These are phyloP conservation scores for Mycena crocata DNA, from an alignment of 768 basidiomycete genomes.

Conservation along the genomic window DNA sequence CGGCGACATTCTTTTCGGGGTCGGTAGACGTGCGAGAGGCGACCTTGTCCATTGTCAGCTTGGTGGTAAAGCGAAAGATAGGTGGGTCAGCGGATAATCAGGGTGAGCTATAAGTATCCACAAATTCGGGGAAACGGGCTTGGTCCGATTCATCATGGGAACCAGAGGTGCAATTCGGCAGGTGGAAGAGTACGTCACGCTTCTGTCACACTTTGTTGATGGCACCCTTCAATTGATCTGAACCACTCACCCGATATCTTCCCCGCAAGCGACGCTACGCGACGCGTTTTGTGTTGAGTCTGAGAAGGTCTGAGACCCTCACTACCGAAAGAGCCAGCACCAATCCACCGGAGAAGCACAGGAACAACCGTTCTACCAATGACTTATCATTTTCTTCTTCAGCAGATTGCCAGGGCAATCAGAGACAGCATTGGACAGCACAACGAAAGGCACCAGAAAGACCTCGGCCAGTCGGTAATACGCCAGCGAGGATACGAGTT, in stretches of 20 bases:
- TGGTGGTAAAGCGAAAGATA: conserved; percentile 7
- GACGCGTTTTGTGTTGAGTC: no score
- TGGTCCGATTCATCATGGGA: conserved; percentile 17
- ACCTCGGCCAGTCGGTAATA: neutral
- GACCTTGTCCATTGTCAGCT: conserved; percentile 38
- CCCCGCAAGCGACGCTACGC: neutral
- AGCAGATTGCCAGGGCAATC: neutral
- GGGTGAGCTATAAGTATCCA: conserved; percentile 13
- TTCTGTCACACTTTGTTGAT: conserved; percentile 6
- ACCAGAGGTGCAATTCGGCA: neutral
- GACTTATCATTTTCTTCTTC: neutral
- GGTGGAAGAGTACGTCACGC: neutral
- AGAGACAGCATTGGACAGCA: neutral
- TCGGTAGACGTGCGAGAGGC: conserved; percentile 39
- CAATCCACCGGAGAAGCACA: no score
- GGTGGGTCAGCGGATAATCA: conserved; percentile 3
- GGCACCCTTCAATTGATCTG: neutral
- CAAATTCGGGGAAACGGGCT: conserved; percentile 11
- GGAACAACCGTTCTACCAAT: neutral
- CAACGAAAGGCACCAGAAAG: neutral
- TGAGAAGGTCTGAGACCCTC: no score
- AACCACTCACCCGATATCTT: neutral
- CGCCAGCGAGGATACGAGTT: neutral
- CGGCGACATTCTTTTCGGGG: conserved; percentile 46
- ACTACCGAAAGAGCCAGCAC: no score